A percentile compares a stretch with the other conserved stretches of the same genome.
These are phyloP conservation scores for Hermanozyma aechmeae DNA, from an alignment of 805 yeast species.

Conservation along the genomic window DNA sequence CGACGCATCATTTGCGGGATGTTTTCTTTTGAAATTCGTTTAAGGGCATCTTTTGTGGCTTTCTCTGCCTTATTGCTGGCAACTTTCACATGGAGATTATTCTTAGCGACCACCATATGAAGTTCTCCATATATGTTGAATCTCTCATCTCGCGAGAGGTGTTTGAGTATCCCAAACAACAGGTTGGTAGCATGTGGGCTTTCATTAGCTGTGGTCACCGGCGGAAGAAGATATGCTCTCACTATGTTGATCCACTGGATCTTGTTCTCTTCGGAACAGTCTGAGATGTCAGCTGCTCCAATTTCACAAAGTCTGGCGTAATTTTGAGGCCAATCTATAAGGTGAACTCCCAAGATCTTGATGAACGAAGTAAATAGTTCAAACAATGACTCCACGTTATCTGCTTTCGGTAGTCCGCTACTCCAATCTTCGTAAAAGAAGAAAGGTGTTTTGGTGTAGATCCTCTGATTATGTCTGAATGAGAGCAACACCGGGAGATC, in stretches of 20 bases:
- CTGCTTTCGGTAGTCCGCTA: constrained; percentile 25
- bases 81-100: constrained; percentile 44
- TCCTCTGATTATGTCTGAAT: too few relatives aligned
- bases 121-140: constrained; percentile 79
- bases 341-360: constrained; percentile 43
- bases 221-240: too few relatives aligned
- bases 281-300: constrained; percentile 36
- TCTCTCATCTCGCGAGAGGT: constrained; percentile 53
- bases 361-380: constrained; percentile 40
- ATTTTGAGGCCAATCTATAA: constrained; percentile 40
- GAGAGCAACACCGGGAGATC: too few relatives aligned
- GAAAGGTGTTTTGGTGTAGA: constrained; percentile 14
- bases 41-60: constrained; percentile 66
- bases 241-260: too few relatives aligned
- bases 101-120: constrained; percentile 47
- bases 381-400: constrained; percentile 35
- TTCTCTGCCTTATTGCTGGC: constrained; percentile 64
- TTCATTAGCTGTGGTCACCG: too few relatives aligned
- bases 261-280: too few relatives aligned
- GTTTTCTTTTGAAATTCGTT: constrained; percentile 75
- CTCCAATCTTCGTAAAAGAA: constrained; percentile 47
- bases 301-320: constrained; percentile 55
- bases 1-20: constrained; percentile 63
- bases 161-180: constrained; percentile 37
- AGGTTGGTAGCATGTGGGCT: too few relatives aligned